Conservation (phyloP, 75 land plant genomes). For the Selaginella tamariscina region DNA sequence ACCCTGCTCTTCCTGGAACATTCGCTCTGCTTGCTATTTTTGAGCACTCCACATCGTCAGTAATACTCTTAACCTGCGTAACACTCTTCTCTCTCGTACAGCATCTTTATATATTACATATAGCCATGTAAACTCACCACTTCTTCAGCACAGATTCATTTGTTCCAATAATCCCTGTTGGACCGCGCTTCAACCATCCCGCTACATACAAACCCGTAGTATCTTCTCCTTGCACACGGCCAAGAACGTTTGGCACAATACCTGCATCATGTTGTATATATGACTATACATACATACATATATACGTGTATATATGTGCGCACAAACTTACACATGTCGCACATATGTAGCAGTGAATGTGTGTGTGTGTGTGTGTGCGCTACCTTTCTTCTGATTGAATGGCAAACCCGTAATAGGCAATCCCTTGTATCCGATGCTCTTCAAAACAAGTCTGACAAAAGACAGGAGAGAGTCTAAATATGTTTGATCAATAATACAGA, state of each 20-base stretch:
- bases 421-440: constrained; percentile 95
- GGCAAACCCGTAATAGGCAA: constrained; percentile 63
- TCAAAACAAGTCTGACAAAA: constrained; percentile 57
- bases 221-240: constrained; percentile 45
- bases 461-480: not conserved
- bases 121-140: constrained; percentile 36
- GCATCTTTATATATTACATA: not conserved
- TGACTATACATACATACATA: too few species aligned
- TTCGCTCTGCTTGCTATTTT: constrained; percentile 21
- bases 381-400: constrained; percentile 73
- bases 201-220: constrained; percentile 64
- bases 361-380: too few species aligned
- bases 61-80: constrained; percentile 59
- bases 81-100: not conserved
- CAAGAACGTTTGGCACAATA: constrained; percentile 70
- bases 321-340: too few species aligned
- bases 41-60: constrained; percentile 35
- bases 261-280: too few species aligned
- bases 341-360: too few species aligned
- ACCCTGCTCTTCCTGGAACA: constrained; percentile 59
- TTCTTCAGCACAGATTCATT: constrained; percentile 90
- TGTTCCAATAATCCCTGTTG: constrained; percentile 90
- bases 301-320: too few species aligned
- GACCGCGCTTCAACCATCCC: constrained; percentile 98
- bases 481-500: constrained; percentile 1